Evolutionary conservation across 2,329 filamentous ascomycete genomes (phyloP).

Genomic region (Colletotrichum orchidophilum): DNA sequence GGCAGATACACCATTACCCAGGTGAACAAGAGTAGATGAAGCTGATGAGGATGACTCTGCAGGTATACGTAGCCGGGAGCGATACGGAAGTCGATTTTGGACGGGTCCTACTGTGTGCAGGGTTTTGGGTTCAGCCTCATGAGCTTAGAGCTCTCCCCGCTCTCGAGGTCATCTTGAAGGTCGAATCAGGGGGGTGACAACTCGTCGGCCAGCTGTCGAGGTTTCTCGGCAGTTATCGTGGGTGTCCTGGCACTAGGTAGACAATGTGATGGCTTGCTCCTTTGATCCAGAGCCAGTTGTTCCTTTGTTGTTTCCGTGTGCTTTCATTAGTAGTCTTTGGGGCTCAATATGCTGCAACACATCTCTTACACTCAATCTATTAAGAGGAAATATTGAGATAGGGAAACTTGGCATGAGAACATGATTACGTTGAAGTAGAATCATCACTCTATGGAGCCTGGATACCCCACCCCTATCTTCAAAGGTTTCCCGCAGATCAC

Average conservation of each 20-base stretch:
- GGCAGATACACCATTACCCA: slow-evolving; percentile 39
- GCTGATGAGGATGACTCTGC: slow-evolving; percentile 53
- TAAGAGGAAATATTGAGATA: not conserved
- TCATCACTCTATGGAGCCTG: not conserved
- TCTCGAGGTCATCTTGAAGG: not conserved
- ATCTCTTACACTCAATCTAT: not conserved
- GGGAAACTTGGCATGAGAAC: not conserved
- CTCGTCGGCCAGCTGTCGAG: not conserved
- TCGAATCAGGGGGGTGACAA: not conserved
- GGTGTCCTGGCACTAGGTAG: not conserved
- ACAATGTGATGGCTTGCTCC: not conserved
- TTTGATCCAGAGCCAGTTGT: not conserved
- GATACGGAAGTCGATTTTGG: not conserved
- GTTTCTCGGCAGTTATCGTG: slow-evolving; percentile 1
- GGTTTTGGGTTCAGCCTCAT: slow-evolving; percentile 50
- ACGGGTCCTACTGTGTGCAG: slow-evolving; percentile 50
- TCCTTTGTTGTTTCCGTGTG: not conserved
- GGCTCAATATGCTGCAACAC: not conserved
- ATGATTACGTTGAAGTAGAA: slow-evolving; percentile 19
- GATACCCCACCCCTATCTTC: not conserved
- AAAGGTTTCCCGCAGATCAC: not conserved
- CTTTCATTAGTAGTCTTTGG: not conserved
- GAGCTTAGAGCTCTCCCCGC: slow-evolving; percentile 32
- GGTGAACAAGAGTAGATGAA: slow-evolving; percentile 60
- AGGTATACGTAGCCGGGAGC: not conserved